Evolutionary conservation across 345 rosid species (phyloP).

Genomic region (Gossypium anomalum): DNA sequence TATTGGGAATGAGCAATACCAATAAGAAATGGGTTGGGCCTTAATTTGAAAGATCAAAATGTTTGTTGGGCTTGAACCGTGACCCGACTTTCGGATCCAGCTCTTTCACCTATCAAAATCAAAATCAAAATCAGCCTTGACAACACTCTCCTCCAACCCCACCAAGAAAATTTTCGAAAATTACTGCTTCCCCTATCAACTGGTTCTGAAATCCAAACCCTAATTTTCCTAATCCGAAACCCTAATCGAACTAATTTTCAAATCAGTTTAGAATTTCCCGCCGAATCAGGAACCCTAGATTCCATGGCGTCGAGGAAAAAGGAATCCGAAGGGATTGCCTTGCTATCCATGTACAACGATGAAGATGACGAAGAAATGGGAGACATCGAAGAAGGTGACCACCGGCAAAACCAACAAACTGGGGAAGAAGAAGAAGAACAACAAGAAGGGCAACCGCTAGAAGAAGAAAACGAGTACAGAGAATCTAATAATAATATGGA

Average conservation of each 20-base stretch:
- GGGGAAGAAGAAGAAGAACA: conserved; percentile 16
- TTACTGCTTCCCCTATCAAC: not conserved
- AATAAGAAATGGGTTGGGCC: not conserved
- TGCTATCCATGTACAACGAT: conserved; percentile 75
- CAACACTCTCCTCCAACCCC: not conserved
- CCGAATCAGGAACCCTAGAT: not conserved
- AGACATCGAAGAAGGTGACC: conserved; percentile 38
- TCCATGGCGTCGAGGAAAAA: conserved; percentile 68
- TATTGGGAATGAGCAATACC: not conserved
- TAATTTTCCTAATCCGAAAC: not conserved
- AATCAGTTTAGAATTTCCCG: not conserved
- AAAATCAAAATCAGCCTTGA: not conserved
- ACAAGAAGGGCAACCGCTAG: conserved; percentile 20
- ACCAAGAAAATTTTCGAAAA: not conserved
- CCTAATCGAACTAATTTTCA: not conserved
- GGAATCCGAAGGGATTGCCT: conserved; percentile 73
- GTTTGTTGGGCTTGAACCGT: not conserved
- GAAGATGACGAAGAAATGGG: conserved; percentile 94
- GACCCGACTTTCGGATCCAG: not conserved
- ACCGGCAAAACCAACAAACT: not conserved
- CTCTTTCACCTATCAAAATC: not conserved
- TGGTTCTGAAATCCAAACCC: not conserved
- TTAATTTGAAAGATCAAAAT: not conserved
- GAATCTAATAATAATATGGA: conserved; percentile 33
- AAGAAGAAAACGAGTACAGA: conserved; percentile 27